Base-by-base conservation (phyloP, 768 basidiomycete species). In the Russula griseocarnosa region DNA sequence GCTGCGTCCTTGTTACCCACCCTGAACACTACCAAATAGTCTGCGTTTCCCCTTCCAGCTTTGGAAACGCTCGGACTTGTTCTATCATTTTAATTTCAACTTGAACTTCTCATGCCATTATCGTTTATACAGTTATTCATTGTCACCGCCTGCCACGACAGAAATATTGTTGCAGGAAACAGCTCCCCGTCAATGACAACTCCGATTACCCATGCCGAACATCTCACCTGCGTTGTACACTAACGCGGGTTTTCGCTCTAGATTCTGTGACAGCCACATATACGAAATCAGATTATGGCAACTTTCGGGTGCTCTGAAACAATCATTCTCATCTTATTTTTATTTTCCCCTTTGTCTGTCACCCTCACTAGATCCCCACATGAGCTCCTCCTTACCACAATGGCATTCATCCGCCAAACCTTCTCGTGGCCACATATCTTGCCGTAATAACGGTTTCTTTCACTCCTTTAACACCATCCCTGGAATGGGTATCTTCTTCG, bases 401-500 rank as follows among this genome's bases (percentile, higher is more conserved):
- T 55, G 53, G 38, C 55, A 36, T 11, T 47, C 46, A 18, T 14
- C 28, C 11, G 24, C 42, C 11, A 26, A 44, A 11, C 22, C 36
- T 3, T 40, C 46, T n/a, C 26, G 44, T n/a, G 20, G 14, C n/a
- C 65, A 30, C 26, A 16, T 14, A n/a, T 22, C 36, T 50, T 36
- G 52, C 11, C 61, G 60, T 40, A 34, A 58, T 18, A 28, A 61
- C 24, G n/a, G n/a, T 9, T 49, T 32, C n/a, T 14, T 58, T 54
- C 46, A 32, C 44, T 26, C 11, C 22, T 28, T 40, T 2, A 53
- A 40, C 14, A 44, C 54, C 38, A 3, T 32, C 28, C 40, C 50
- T 7, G 46, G 34, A 32, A 26, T 34, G 16, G 51, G 53, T 30
- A 14, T 64, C 20, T 55, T 59, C 28, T 61, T 61, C 22, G 22